These are phyloP conservation scores for Leptographium galeiforme DNA, from an alignment of 2,329 filamentous ascomycete genomes.

Conservation along the genomic window DNA sequence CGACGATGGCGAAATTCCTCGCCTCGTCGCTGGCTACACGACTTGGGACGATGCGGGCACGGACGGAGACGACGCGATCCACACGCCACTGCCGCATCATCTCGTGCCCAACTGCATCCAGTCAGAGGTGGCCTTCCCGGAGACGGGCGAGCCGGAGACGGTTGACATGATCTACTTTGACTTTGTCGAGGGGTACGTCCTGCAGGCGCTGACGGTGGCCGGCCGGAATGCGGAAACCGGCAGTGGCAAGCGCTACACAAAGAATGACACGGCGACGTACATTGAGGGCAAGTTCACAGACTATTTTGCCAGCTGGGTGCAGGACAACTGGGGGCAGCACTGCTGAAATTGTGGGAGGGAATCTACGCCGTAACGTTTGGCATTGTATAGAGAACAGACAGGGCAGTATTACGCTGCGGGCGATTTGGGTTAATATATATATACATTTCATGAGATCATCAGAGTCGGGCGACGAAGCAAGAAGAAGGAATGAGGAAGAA, in stretches of 20 bases:
- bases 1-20: conserved; percentile 18
- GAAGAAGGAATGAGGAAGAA: background rate
- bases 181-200: conserved; percentile 73
- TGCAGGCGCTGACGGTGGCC: conserved; percentile 46
- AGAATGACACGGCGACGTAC: conserved; percentile 36
- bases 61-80: conserved; percentile 85
- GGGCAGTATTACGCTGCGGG: no score
- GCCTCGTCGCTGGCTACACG: conserved; percentile 61
- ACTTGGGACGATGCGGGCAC: conserved; percentile 71
- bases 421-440: background rate
- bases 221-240: conserved; percentile 28
- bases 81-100: conserved; percentile 62
- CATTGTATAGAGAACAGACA: background rate
- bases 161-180: conserved; percentile 88
- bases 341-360: no score
- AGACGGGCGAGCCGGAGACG: conserved; percentile 37
- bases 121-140: conserved; percentile 48
- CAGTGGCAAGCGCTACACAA: conserved; percentile 23
- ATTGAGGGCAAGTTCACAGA: conserved; percentile 41
- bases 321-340: conserved; percentile 40
- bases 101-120: conserved; percentile 74
- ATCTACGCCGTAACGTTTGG: no score
- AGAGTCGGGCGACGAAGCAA: background rate
- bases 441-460: background rate
- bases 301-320: conserved; percentile 43